Base-by-base conservation (phyloP, 2,329 filamentous ascomycete species). In the Amesomyces nigricolor region DNA sequence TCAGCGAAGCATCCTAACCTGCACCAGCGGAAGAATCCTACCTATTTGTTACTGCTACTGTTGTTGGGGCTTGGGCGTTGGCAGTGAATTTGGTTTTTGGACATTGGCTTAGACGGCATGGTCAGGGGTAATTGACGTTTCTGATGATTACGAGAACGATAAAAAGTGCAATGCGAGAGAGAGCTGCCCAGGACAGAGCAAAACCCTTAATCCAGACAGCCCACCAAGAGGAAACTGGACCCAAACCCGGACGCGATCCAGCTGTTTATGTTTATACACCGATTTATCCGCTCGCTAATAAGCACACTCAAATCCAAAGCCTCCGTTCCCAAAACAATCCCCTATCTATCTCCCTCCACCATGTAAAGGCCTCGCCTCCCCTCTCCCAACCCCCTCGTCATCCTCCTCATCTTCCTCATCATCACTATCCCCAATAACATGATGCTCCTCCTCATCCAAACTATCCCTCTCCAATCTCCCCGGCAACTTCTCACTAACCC, bases 371-470 rank as follows among this genome's bases (percentile, higher is more conserved):
- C 62, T 60, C 29, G 48, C 48, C 17, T 49, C 44, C 5, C 35
- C 30, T 9, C 38, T 26, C 5, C 16, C 16, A 9, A 59, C 63
- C 10, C 48, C 58, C 19, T 54, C 61, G 4, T 60, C 68, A 35
- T 68, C 66, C 22, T 70, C 68, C 2, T 70, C 46, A n/a, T 61
- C 63, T 11, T 54, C 59, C 30, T 59, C 62, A 2, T 59, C 67
- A 30, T 70, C 69, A 5, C 74, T 74, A 11, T 75, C 77, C 4
- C 78, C 78, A 47, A 81, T 72, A 1, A 79, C 76, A 60, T 81
- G 78, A 58, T 77, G 73, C 47, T 73, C 72, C 14, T 71, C 68
- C 35, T 74, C 74, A 1, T 71, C 68, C 1, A 45, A 61, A 30
- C 53, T 59, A 17, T 58, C 58, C 62, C 37, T 66, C 67, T 26